Evolutionary conservation across 176 grass and related monocot genomes (phyloP), one percentile per base, ranked within the genome.

Genomic region (Cenchrus fungigraminus): DNA sequence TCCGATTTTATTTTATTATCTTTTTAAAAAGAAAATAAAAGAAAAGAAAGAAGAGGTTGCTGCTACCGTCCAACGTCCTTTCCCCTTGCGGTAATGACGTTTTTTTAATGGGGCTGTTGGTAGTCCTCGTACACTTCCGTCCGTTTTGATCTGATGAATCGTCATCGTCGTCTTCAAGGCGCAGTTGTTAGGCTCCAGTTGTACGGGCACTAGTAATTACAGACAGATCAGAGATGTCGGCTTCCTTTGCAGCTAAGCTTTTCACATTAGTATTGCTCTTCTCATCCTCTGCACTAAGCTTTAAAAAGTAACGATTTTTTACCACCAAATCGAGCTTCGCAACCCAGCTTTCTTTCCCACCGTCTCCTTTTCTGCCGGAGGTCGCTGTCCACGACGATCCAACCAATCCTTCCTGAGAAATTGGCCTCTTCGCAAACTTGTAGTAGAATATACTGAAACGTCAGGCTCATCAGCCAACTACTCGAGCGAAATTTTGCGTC

Each of bases 71-170:
- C 55, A 28, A 6, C 8, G 52, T 54, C 63, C 75, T 87, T 59
- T 79, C 20, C 8, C 43, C 52, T 59, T 51, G 58, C 37, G 42
- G 62, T 78, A 81, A 78, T 12, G 12, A 1, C 31, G 28, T 1
- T 52, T 83, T 52, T 66, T 64, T 67, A 73, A 66, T 43, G 65
- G 10, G 10, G 28, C 22, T 7, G 69, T 43, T 73, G 40, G 6
- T 69, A 56, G 65, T 0, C 45, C 0, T 81, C 82, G 72, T 67
- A 64, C 55, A 20, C 67, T 9, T 46, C 45, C 37, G 37, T 37
- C n/a, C 15, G 19, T 17, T 64, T 83, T 51, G 6, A 83, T 64
- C 83, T 20, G 40, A 88, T 20, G 40, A 88, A 88, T 65, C n/a
- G n/a, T n/a, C n/a, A 25, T 25, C 72, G 40, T 65, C 56, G 8